Conservation (phyloP, 2,329 filamentous ascomycete genomes). For the Stemphylium vesicarium region DNA sequence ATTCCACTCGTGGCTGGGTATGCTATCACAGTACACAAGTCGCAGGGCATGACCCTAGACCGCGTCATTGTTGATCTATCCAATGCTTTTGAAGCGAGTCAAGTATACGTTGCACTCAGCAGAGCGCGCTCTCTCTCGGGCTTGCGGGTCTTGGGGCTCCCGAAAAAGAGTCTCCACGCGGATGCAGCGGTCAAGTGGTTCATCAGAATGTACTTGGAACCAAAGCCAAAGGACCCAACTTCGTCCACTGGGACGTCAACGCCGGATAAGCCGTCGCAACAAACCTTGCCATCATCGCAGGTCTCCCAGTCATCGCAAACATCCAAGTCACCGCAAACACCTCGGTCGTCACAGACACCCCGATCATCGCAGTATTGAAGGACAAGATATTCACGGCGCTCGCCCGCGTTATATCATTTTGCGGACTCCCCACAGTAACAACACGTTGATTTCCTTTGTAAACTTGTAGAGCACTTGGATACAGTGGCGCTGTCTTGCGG, state of each 20-base stretch:
- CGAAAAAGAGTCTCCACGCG: conserved; percentile 28
- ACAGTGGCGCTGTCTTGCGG: too few relatives aligned
- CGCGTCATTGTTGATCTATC: conserved; percentile 62
- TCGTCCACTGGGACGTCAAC: not conserved
- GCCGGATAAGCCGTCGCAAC: not conserved
- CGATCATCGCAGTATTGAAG: too few relatives aligned
- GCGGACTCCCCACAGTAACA: too few relatives aligned
- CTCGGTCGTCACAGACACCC: too few relatives aligned
- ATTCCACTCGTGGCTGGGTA: conserved; percentile 66
- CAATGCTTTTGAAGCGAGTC: conserved; percentile 62
- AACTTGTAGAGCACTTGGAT: too few relatives aligned
- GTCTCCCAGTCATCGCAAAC: too few relatives aligned
- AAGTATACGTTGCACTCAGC: conserved; percentile 68
- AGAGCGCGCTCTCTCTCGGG: conserved; percentile 61
- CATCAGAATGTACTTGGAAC: conserved; percentile 17
- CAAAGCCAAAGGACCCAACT: not conserved
- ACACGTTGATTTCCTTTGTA: too few relatives aligned
- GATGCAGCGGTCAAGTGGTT: conserved; percentile 46
- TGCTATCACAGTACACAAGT: conserved; percentile 70
- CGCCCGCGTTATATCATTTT: too few relatives aligned
- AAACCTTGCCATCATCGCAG: not conserved
- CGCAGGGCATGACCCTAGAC: conserved; percentile 65
- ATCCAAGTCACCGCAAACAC: too few relatives aligned
- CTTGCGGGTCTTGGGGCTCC: conserved; percentile 50
- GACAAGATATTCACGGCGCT: too few relatives aligned